These are phyloP conservation scores for Myxozyma neglecta DNA, from an alignment of 805 yeast species.

Conservation along the genomic window DNA sequence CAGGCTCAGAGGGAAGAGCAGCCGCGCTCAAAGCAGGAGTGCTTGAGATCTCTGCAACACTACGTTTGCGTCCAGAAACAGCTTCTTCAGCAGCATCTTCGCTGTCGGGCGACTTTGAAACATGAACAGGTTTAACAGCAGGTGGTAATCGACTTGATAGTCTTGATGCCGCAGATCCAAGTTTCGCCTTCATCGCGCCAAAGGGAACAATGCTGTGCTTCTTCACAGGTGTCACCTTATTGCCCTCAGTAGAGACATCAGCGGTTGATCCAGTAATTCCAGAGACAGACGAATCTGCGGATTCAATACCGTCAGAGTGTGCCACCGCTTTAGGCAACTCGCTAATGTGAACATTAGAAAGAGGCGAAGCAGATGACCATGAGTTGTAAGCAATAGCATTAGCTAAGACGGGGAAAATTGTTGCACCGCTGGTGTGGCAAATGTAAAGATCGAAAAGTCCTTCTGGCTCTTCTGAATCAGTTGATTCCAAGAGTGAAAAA, in stretches of 20 bases:
- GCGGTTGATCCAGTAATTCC: neutral
- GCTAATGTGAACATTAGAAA: neutral
- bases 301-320: neutral
- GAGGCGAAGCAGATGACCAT: constrained; percentile 14
- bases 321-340: neutral
- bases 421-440: constrained; percentile 23
- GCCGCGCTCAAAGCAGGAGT: constrained; percentile 5
- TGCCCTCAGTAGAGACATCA: neutral
- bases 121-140: neutral
- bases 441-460: constrained; percentile 26
- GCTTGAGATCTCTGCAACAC: constrained; percentile 10
- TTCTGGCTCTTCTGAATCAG: constrained; percentile 3
- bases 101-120: neutral
- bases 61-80: constrained; percentile 3
- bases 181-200: constrained; percentile 19
- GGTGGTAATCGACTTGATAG: constrained; percentile 1
- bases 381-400: constrained; percentile 12
- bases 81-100: neutral
- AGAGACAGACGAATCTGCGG: constrained; percentile 1
- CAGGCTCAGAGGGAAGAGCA: constrained; percentile 4
- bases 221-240: constrained; percentile 7
- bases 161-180: neutral
- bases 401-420: constrained; percentile 18
- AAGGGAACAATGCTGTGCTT: constrained; percentile 23
- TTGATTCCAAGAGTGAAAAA: constrained; percentile 17